Base-by-base conservation (phyloP, 441 rosid genomes). In the Euphorbia celastroides region DNA sequence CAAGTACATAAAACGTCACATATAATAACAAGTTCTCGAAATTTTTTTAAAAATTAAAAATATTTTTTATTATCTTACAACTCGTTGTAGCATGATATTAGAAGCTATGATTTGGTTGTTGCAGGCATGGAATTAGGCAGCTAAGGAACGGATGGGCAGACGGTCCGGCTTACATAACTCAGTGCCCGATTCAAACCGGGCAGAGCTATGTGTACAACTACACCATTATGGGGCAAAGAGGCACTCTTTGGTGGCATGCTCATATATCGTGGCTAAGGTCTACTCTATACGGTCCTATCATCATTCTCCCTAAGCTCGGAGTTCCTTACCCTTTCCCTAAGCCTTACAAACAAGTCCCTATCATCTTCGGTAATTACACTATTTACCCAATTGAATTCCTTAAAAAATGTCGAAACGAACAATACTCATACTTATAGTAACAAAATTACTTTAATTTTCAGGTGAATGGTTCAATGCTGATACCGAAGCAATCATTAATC, bases 391-490 rank as follows among this genome's bases (percentile, higher is more conserved):
- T n/a, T n/a, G n/a, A n/a, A n/a, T n/a, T n/a, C n/a, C n/a, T n/a
- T n/a, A n/a, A n/a, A n/a, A n/a, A n/a, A n/a, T n/a, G n/a, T n/a
- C n/a, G n/a, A n/a, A n/a, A n/a, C n/a, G n/a, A n/a, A n/a, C n/a
- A n/a, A n/a, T n/a, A n/a, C n/a, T n/a, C n/a, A n/a, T n/a, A n/a
- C n/a, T n/a, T n/a, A n/a, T n/a, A n/a, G n/a, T n/a, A n/a, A n/a
- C n/a, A n/a, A 7, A 62, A 26, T 16, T 62, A 25, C 34, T 65
- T 64, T 17, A 2, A 2, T 20, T 42, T 66, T 66, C 74, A 87
- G 92, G 92, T n/a, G 89, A 91, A 73, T 91, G 96, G 97, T 89
- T 83, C 65, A 87, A 82, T 78, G 77, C 81, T n/a, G 97, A 86
- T 70, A 74, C 90, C 56, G 88, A 82, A 73, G 90, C 90, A 36